phyloP scores from a whole-genome alignment of 2,329 filamentous ascomycete species.

The Pseudopyrenochaeta lycopersici region DNA sequence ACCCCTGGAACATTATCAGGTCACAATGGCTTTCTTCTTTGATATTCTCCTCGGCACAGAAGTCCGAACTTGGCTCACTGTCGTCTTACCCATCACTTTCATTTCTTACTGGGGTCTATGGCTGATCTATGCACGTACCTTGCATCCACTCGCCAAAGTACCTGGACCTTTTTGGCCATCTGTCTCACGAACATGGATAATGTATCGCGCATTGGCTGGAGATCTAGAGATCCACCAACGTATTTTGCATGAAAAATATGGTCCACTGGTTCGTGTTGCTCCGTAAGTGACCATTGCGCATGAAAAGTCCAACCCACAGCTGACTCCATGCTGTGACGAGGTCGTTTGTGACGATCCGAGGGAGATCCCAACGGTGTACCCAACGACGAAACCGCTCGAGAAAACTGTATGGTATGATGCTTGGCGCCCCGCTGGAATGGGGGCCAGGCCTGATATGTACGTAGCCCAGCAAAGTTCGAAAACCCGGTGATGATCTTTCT shows the following conservation, averaged over 20 bases:
- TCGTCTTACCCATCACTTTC: constrained; percentile 3
- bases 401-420: constrained; percentile 35
- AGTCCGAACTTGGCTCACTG: constrained; percentile 3
- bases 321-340: constrained; percentile 45
- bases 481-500: background rate
- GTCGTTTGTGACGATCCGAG: constrained; percentile 21
- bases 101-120: constrained; percentile 17
- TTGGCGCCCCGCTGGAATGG: constrained; percentile 26
- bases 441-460: constrained; percentile 20
- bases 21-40: constrained; percentile 8
- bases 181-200: constrained; percentile 35
- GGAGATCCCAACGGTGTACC: constrained; percentile 30
- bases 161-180: constrained; percentile 35
- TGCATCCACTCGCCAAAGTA: constrained; percentile 30
- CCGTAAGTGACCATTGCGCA: constrained; percentile 23
- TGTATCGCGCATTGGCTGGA: constrained; percentile 28
- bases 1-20: background rate
- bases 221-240: constrained; percentile 26
- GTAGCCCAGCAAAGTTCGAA: background rate
- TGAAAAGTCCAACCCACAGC: background rate
- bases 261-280: constrained; percentile 58
- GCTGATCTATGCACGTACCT: constrained; percentile 21
- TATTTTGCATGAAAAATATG: constrained; percentile 33
- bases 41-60: constrained; percentile 1
- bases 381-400: constrained; percentile 21